Evolutionary conservation across 345 rosid genomes (phyloP), one percentile per base, ranked within the genome.

Genomic region (Populus simonii): DNA sequence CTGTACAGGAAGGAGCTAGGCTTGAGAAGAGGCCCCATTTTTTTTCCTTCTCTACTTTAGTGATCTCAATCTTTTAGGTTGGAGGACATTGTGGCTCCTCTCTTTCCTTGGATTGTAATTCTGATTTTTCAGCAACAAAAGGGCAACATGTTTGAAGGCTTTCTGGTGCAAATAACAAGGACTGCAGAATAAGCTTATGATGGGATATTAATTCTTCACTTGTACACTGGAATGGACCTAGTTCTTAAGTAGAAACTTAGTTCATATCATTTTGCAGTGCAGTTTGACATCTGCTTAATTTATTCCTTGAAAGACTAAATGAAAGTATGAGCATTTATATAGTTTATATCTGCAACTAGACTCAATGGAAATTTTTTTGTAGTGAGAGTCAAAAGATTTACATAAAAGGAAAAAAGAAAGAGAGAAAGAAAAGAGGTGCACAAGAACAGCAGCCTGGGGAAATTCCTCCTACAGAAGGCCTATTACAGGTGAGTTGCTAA

Each of bases 401-500:
- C 43, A 39, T 39, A 2, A 39, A 38, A 1, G 9, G 41, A 1
- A 38, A 38, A 39, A 39, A 38, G 0, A 33, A 33, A 33, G 33
- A 31, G 7, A 36, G 38, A 36, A 36, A 36, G 6, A 36, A 68
- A 45, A 53, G 47, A 41, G 38, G 33, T 13, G 31, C 27, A 61
- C 38, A 25, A 5, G 29, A 62, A 31, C 20, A 61, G 78, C 66
- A 59, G 22, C 69, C 41, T 16, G 18, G 55, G 74, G 47, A 70
- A 33, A 11, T 55, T n/a, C 20, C 67, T 36, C 36, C 86, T 89
- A 89, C 78, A 88, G 85, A 78, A 89, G 85, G 33, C 92, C 92
- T 29, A 77, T 63, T 31, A 89, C 89, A 0, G 92, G 90, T 59
- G 94, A 91, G 84, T 79, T 85, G 76, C 81, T 88, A 59, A 91